Evolutionary conservation across 441 rosid species (phyloP).

Genomic region (Syzygium malaccense): DNA sequence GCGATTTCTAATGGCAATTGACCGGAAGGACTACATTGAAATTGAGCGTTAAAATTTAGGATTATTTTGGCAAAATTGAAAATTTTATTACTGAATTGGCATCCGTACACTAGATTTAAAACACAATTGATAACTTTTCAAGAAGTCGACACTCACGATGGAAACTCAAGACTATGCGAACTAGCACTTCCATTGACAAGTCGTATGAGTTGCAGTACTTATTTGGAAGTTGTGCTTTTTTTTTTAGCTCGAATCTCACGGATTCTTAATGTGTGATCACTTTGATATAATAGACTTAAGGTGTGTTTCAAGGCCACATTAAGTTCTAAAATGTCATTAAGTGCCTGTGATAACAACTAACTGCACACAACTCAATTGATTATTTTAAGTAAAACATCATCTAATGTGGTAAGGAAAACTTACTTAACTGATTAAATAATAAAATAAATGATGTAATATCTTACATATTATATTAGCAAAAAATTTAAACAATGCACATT

Average conservation of each 20-base stretch:
- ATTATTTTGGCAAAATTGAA: neutral
- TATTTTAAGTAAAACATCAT: neutral
- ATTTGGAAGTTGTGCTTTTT: neutral
- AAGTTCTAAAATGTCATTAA: neutral
- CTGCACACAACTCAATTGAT: neutral
- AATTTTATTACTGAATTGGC: fast-evolving
- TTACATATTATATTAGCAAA: neutral
- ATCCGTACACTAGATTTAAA: neutral
- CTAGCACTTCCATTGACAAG: neutral
- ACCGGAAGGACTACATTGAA: neutral
- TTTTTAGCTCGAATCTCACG: neutral
- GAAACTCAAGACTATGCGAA: neutral
- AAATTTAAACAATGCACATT: neutral
- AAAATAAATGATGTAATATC: neutral
- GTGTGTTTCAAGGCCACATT: neutral
- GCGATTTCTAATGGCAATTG: no score
- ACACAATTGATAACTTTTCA: neutral
- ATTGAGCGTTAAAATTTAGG: neutral
- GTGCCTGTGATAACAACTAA: neutral
- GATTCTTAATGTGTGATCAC: neutral
- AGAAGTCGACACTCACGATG: neutral
- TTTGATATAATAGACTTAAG: neutral
- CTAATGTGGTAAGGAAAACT: neutral
- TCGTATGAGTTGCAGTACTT: neutral
- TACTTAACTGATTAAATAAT: neutral